Base-by-base conservation (phyloP, 2,329 filamentous ascomycete species). In the Hirsutella thompsonii region DNA sequence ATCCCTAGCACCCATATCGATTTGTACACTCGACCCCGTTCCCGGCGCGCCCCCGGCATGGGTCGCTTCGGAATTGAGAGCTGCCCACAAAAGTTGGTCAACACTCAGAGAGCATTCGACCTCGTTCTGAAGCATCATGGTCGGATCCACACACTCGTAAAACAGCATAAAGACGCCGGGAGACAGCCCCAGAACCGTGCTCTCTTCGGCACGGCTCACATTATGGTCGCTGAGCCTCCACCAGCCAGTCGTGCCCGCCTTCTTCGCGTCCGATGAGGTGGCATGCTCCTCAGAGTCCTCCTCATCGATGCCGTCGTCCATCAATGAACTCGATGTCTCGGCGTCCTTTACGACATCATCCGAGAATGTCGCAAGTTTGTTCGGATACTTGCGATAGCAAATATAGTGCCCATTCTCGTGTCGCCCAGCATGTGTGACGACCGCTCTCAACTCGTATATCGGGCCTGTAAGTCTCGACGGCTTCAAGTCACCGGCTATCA, bases 331-430 rank as follows among this genome's bases (percentile, higher is more conserved):
- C 11, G 23, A 19, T 5, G 29, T 8, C 14, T 39, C 16, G 10
- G 26, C 1, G 14, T 39, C 34, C 11, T 18, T 36, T 4, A 23
- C 14, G 9, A 18, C 36, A 5, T 18, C 21, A 8, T 28, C 26
- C 6, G n/a, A 8, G 16, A 34, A 4, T 34, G 13, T n/a, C 5
- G 4, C 14, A 4, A 19, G 32, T 2, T 16, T 18, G 32, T 3
- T 23, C 13, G 36, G 69, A 52, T 86, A 81, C 52, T 82, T 84
- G 39, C 86, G 75, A 59, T 92, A 94, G 57, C 87, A 94, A 32
- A 95, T 79, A 52, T 98, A 96, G 62, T 98, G 92, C 0, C 92
- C 92, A 52, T 94, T 94, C 46, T 95, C 88, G 57, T 96, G 92
- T 26, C 83, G 73, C 4, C 92, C 92, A 46, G 83, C 85, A 56